Conservation (phyloP, 1,284 basidiomycete species). For the Austroboletus novae-zelandiae region DNA sequence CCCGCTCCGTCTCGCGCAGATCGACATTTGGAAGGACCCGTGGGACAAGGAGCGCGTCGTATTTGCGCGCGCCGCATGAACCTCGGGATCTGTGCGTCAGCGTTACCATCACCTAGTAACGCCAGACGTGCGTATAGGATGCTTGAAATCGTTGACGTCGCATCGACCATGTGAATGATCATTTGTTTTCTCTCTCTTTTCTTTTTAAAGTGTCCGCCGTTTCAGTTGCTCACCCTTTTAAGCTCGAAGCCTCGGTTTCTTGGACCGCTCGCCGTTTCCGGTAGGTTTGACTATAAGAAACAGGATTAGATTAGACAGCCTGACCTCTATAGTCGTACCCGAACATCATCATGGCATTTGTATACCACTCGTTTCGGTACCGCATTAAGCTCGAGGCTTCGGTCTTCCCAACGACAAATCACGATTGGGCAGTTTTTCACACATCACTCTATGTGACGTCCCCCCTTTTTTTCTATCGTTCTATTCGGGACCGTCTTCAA, state of each 20-base stretch:
- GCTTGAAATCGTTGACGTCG: constrained; percentile 2
- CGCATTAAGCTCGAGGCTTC: background rate
- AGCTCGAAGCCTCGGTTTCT: constrained; percentile 9
- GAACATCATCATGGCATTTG: background rate
- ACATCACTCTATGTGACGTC: background rate
- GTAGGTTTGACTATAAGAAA: constrained; percentile 3
- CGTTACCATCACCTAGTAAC: constrained; percentile 17
- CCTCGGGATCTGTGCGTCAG: background rate
- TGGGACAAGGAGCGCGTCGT: constrained; percentile 71
- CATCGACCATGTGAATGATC: background rate
- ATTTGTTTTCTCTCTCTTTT: background rate
- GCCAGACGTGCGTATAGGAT: background rate
- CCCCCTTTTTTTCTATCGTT: background rate
- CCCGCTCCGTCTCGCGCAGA: constrained; percentile 48
- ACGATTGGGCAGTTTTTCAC: constrained; percentile 1
- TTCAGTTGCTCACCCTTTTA: constrained; percentile 9
- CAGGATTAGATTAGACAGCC: background rate
- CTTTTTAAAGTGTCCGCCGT: constrained; percentile 8
- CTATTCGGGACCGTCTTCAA: background rate
- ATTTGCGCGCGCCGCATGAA: constrained; percentile 40
- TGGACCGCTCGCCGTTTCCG: background rate
- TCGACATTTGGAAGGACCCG: constrained; percentile 76
- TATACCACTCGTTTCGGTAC: background rate
- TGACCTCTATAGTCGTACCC: background rate
- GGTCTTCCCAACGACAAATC: constrained; percentile 1